Conservation (phyloP, 2,329 filamentous ascomycete species). For the Monosporascus ibericus region DNA sequence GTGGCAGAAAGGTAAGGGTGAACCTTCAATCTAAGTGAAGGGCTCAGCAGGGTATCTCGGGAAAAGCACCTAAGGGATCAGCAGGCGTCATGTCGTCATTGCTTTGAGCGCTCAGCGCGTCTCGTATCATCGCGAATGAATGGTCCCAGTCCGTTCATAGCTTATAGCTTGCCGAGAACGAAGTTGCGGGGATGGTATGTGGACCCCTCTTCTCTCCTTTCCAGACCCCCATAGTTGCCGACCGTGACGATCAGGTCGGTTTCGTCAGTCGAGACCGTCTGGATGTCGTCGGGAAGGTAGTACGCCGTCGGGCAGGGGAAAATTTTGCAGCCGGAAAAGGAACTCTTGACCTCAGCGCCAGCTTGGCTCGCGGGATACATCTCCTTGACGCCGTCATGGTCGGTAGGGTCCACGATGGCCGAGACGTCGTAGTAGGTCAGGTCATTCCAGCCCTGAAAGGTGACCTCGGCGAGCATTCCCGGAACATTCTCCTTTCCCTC, state of each 20-base stretch:
- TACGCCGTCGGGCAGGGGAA: conserved; percentile 51
- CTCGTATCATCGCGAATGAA: conserved; percentile 8
- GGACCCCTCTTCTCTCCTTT: conserved; percentile 15
- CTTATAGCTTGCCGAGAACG: conserved; percentile 27
- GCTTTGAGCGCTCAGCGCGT: conserved; percentile 23
- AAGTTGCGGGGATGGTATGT: conserved; percentile 25
- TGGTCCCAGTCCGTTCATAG: conserved; percentile 1
- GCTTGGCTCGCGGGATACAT: conserved; percentile 38
- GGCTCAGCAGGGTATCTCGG: conserved; percentile 17
- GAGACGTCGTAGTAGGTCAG: conserved; percentile 53
- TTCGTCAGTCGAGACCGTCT: conserved; percentile 47
- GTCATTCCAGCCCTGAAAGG: conserved; percentile 41
- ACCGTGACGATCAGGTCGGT: conserved; percentile 46
- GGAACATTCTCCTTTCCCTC: conserved; percentile 34
- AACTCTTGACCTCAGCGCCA: conserved; percentile 12
- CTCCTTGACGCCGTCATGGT: conserved; percentile 47
- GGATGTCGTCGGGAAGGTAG: conserved; percentile 46
- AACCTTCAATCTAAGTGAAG: not conserved
- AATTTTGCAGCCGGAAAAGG: conserved; percentile 43
- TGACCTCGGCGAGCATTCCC: conserved; percentile 49
- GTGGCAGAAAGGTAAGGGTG: not conserved
- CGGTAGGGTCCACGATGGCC: conserved; percentile 47
- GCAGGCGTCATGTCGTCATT: conserved; percentile 17
- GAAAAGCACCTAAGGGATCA: conserved; percentile 9
- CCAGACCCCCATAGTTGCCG: conserved; percentile 26